Evolutionary conservation across 305 asterid genomes (phyloP).

Genomic region (Coffea humblotiana): DNA sequence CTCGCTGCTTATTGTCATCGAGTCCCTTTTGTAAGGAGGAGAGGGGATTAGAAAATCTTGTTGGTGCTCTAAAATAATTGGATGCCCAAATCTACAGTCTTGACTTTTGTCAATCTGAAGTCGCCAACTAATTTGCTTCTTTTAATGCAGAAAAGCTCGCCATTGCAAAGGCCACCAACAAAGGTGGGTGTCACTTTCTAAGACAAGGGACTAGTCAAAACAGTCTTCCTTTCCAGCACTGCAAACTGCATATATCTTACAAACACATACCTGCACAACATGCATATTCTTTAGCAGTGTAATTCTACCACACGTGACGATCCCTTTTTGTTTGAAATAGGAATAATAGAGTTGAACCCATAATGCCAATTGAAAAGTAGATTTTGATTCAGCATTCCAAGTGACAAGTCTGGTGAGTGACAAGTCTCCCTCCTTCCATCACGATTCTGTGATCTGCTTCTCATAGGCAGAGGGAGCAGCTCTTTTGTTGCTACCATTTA

Average conservation of each 20-base stretch:
- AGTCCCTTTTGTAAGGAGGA: slow-evolving; percentile 9
- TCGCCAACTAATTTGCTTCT: slow-evolving; percentile 59
- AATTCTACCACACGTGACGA: slow-evolving; percentile 9
- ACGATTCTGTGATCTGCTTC: slow-evolving; percentile 18
- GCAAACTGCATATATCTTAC: slow-evolving; percentile 5
- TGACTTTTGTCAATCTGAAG: slow-evolving; percentile 37
- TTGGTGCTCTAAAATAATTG: slow-evolving; percentile 19
- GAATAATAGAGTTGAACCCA: slow-evolving; percentile 27
- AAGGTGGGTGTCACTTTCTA: slow-evolving; percentile 44
- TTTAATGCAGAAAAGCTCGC: slow-evolving; percentile 60
- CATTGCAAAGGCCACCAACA: slow-evolving; percentile 50
- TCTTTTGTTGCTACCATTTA: slow-evolving; percentile 41
- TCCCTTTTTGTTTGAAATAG: neutral
- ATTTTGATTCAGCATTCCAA: slow-evolving; percentile 38
- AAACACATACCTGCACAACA: neutral
- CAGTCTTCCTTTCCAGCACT: slow-evolving; percentile 25
- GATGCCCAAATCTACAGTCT: slow-evolving; percentile 25
- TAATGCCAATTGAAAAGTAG: slow-evolving; percentile 31
- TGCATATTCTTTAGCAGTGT: neutral
- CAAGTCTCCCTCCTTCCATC: slow-evolving; percentile 30
- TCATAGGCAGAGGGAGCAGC: slow-evolving; percentile 23
- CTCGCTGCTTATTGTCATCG: slow-evolving; percentile 2
- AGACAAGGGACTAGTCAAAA: slow-evolving; percentile 47
- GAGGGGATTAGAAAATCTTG: slow-evolving; percentile 16
- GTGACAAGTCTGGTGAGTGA: slow-evolving; percentile 26